A percentile compares a stretch with the other conserved stretches of the same genome.
phyloP scores from a whole-genome alignment of 1,284 basidiomycete genomes.

The Ceratorhiza oryzae-sativae region DNA sequence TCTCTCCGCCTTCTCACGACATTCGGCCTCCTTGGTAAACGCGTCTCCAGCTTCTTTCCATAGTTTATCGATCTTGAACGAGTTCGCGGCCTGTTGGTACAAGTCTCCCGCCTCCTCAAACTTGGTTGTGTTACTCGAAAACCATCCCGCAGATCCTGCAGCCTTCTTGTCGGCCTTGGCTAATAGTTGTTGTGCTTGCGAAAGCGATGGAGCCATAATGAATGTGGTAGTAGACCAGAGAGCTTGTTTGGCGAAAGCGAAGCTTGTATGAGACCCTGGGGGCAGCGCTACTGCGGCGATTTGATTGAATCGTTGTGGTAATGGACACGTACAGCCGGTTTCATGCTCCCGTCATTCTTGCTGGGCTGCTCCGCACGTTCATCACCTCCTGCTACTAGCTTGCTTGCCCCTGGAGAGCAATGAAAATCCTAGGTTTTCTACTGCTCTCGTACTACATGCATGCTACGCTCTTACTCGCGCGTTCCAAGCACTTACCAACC shows the following conservation, averaged over 20 bases:
- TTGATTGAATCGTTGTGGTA: not conserved
- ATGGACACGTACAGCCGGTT: conserved; percentile 28
- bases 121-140: conserved; percentile 79
- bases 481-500: conserved; percentile 30
- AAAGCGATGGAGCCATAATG: conserved; percentile 58
- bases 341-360: conserved; percentile 30
- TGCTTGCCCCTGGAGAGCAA: not conserved
- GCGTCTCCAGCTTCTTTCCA: conserved; percentile 92
- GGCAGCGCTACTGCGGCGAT: not conserved
- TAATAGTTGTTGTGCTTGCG: conserved; percentile 70
- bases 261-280: conserved; percentile 34
- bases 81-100: conserved; percentile 93
- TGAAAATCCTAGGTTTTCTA: conserved; percentile 24
- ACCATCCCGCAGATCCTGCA: conserved; percentile 81
- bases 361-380: conserved; percentile 12
- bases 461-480: conserved; percentile 37
- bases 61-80: conserved; percentile 92
- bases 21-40: conserved; percentile 89
- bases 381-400: not conserved
- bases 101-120: conserved; percentile 95
- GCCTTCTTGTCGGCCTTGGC: conserved; percentile 94
- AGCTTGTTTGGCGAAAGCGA: not conserved
- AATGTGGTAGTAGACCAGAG: conserved; percentile 5
- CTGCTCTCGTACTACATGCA: conserved; percentile 31
- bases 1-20: conserved; percentile 84